Evolutionary conservation across 2,329 filamentous ascomycete genomes (phyloP).

Genomic region (Xylariales sp.): DNA sequence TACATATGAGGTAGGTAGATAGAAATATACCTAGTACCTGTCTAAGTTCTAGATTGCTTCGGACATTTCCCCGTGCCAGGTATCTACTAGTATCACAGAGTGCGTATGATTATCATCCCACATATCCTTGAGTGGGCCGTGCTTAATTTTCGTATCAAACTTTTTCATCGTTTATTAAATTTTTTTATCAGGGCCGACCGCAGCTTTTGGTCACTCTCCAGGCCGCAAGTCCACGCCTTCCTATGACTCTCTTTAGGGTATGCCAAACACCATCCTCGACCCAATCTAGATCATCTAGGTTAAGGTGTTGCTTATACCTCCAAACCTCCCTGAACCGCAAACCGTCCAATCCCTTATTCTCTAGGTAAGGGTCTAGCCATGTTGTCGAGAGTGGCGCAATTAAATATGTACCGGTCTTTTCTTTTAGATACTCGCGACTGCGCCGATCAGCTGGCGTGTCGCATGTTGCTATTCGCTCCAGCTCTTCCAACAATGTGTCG

Average conservation of each 20-base stretch:
- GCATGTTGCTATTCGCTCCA: constrained; percentile 71
- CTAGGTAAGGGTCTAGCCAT: constrained; percentile 73
- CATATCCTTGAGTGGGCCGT: constrained; percentile 3
- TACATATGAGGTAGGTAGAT: too few species aligned
- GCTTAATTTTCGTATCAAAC: neutral
- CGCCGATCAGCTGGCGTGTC: constrained; percentile 67
- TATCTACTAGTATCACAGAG: neutral
- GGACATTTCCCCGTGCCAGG: neutral
- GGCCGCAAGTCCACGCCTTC: constrained; percentile 68
- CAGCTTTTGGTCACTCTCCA: constrained; percentile 76
- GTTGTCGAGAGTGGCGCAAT: constrained; percentile 78
- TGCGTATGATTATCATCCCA: neutral
- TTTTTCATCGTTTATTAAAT: constrained; percentile 22
- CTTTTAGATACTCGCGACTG: constrained; percentile 67
- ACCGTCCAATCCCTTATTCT: constrained; percentile 68
- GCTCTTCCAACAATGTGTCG: constrained; percentile 67
- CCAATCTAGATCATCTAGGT: constrained; percentile 84
- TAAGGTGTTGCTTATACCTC: constrained; percentile 75
- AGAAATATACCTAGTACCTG: too few species aligned
- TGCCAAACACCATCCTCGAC: constrained; percentile 79
- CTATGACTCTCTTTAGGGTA: constrained; percentile 75
- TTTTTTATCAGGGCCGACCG: constrained; percentile 35
- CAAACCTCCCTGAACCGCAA: constrained; percentile 77
- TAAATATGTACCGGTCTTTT: constrained; percentile 74
- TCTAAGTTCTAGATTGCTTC: neutral